Conservation (phyloP, 2,329 filamentous ascomycete genomes). For the Penicillium sclerotiorum region DNA sequence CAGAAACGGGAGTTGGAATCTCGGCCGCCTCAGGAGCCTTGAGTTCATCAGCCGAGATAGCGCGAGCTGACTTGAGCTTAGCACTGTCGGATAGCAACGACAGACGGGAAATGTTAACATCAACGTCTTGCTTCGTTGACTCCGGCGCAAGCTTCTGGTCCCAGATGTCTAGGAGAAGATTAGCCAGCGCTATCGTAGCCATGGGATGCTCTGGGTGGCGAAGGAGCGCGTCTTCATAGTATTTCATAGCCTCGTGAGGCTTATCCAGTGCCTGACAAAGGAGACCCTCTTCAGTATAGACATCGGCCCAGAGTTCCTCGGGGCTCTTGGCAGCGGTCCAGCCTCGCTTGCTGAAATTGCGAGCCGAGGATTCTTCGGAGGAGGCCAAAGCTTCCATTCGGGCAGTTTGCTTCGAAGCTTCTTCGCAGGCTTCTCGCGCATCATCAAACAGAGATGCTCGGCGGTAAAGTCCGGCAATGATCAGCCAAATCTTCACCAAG, state of each 20-base stretch:
- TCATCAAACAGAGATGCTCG: slow-evolving; percentile 80
- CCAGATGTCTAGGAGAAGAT: slow-evolving; percentile 85
- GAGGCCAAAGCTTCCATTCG: slow-evolving; percentile 69
- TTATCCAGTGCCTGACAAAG: slow-evolving; percentile 64
- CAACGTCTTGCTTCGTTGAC: slow-evolving; percentile 33
- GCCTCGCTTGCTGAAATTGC: slow-evolving; percentile 63
- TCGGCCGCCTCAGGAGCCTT: slow-evolving; percentile 13
- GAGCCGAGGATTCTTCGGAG: slow-evolving; percentile 63
- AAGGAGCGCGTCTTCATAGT: slow-evolving; percentile 81
- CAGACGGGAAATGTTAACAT: slow-evolving; percentile 28
- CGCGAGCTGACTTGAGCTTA: slow-evolving; percentile 23
- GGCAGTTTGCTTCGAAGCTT: slow-evolving; percentile 77
- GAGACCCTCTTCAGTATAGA: slow-evolving; percentile 75
- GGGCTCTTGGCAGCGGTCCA: slow-evolving; percentile 83
- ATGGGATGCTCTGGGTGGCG: slow-evolving; percentile 77
- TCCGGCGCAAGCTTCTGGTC: slow-evolving; percentile 50
- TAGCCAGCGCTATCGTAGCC: slow-evolving; percentile 80
- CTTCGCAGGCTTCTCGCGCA: slow-evolving; percentile 74
- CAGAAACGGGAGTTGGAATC: slow-evolving; percentile 6
- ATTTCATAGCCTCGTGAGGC: slow-evolving; percentile 69
- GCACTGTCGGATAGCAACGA: slow-evolving; percentile 26
- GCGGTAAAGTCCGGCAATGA: slow-evolving; percentile 85
- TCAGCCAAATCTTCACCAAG: slow-evolving; percentile 82
- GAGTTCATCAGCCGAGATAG: slow-evolving; percentile 25
- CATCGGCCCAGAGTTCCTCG: slow-evolving; percentile 82